Evolutionary conservation across 345 rosid genomes (phyloP), one percentile per base, ranked within the genome.

Genomic region (Pugionium cornutum): DNA sequence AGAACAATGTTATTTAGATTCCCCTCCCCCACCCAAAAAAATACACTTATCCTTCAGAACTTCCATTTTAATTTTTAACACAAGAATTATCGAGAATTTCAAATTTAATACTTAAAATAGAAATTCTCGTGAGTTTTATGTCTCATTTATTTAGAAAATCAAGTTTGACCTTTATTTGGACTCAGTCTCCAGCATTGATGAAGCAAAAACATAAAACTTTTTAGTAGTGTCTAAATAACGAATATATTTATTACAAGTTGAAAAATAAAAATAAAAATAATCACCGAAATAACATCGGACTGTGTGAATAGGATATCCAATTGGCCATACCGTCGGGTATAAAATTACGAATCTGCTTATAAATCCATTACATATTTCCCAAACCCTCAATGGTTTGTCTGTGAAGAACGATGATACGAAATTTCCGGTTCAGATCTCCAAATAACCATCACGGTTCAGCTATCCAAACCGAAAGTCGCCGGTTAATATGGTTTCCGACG

Each of bases 381-480:
- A 62, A 18, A 53, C 62, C 39, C 29, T 50, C 4, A 44, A 53
- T 37, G 25, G 9, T 53, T 53, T 35, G 68, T 70, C 46, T 69
- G 69, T 54, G 47, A 71, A 64, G 60, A 64, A 70, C 11, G 28
- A 72, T 72, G 76, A 34, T 72, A 48, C 70, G 54, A 50, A 72
- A 59, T 30, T 3, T 44, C 41, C 65, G 47, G 59, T 57, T 72
- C 49, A 72, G 7, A 72, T 45, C 53, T 64, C 76, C 66, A 10
- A 72, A 65, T n/a, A 64, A 64, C 25, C 53, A 56, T 2, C 65
- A 53, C 6, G 45, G 65, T 57, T 64, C 76, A 7, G n/a, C 32
- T 3, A 37, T 50, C 39, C 43, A 64, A 55, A 55, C 40, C 28
- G 46, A 40, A 0, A 54, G 8, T 3, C 44, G 3, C 10, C 59